Evolutionary conservation across 768 basidiomycete genomes (phyloP).

Genomic region (Tephrocybe sp.): DNA sequence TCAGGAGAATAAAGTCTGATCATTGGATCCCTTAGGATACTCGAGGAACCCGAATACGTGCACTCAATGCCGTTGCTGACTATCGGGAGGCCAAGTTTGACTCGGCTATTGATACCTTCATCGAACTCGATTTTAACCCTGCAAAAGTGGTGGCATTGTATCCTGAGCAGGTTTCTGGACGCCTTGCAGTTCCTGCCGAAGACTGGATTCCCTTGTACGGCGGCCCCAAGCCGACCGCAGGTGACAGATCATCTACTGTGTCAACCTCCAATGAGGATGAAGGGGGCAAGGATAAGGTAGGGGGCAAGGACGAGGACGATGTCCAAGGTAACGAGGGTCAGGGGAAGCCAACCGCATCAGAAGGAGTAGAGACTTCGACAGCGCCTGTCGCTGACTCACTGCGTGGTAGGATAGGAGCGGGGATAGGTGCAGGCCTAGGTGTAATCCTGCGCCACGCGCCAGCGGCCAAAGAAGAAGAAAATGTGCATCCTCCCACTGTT

Average conservation of each 20-base stretch:
- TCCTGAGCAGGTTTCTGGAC: slow-evolving; percentile 77
- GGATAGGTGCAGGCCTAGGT: slow-evolving; percentile 45
- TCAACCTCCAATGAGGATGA: slow-evolving; percentile 25
- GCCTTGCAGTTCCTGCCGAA: slow-evolving; percentile 66
- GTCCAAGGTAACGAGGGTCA: slow-evolving; percentile 20
- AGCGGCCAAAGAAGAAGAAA: slow-evolving; percentile 60
- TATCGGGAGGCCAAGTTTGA: slow-evolving; percentile 73
- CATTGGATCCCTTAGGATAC: slow-evolving; percentile 40
- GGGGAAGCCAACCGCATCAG: slow-evolving; percentile 26
- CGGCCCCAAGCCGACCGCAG: slow-evolving; percentile 47
- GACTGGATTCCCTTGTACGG: slow-evolving; percentile 85
- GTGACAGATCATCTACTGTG: slow-evolving; percentile 27
- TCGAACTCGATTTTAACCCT: slow-evolving; percentile 88
- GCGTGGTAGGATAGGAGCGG: slow-evolving; percentile 47
- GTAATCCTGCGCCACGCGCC: slow-evolving; percentile 40
- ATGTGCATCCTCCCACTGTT: slow-evolving; percentile 52
- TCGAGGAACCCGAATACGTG: slow-evolving; percentile 59
- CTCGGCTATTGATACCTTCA: slow-evolving; percentile 82
- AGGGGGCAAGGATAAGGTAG: slow-evolving; percentile 12
- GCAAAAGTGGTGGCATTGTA: slow-evolving; percentile 92
- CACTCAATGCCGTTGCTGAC: slow-evolving; percentile 76
- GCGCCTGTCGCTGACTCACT: slow-evolving; percentile 40
- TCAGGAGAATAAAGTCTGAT: background rate
- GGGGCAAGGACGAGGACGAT: slow-evolving; percentile 14
- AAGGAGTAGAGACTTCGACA: slow-evolving; percentile 32